Evolutionary conservation across 169 alveolate species (phyloP), one percentile per base, ranked within the genome.

Genomic region (Cryptosporidium muris): DNA sequence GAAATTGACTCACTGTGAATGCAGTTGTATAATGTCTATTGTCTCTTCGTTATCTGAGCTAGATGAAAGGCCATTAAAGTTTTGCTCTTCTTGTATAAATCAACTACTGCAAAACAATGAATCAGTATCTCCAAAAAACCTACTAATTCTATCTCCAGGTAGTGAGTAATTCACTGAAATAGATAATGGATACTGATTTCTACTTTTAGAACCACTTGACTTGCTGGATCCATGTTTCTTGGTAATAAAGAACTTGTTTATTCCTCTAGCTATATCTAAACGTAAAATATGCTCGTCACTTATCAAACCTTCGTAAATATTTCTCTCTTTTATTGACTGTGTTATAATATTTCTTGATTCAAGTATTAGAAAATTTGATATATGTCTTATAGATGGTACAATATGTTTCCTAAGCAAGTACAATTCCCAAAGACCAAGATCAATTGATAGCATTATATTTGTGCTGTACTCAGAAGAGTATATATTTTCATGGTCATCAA

Each of bases 361-460:
- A 42, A 74, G 16, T 36, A 68, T 74, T 74, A 74, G 60, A 8
- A 68, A 34, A 47, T 74, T 74, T n/a, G 67, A 74, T 36, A 74
- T 48, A 53, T 56, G 43, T 12, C 85, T 37, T 36, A 74, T 74
- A 54, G 45, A 54, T 37, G 85, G 85, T 25, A 54, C 5, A 40
- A 74, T 68, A 14, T 68, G 54, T 58, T 54, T 74, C 40, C 60
- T 58, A 8, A 47, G 54, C 3, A 74, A 12, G 48, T 74, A 74
- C 25, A 74, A 43, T 58, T 74, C 85, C 85, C 85, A 74, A 2
- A 74, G 51, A n/a, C 64, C 85, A 74, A 74, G 60, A 58, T 74
- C 60, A 4, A 60, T 62, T 11, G 85, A 74, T 37, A 74, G 16
- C 16, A 58, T 45, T 5, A 51, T 53, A 7, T 63, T 68, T 68